A percentile compares a stretch with the other conserved stretches of the same genome.
Evolutionary conservation across 2,329 filamentous ascomycete genomes (phyloP).

Genomic region (Scolecobasidium constrictum): DNA sequence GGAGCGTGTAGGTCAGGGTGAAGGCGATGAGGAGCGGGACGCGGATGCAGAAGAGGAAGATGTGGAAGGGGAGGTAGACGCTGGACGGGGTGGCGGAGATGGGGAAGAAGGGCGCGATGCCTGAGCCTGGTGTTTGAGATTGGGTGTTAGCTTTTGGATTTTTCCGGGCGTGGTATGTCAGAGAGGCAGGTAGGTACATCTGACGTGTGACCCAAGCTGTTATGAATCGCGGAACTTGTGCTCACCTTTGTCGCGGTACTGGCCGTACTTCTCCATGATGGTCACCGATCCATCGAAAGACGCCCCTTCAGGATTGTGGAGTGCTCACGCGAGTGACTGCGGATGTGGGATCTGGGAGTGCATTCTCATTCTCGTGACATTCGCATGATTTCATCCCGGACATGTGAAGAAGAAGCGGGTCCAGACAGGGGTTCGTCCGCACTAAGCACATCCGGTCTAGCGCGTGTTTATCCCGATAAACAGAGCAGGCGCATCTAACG

Average conservation of each 20-base stretch:
- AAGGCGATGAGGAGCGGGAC: constrained; percentile 66
- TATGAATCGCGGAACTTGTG: not conserved
- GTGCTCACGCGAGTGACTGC: no score
- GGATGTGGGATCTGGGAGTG: no score
- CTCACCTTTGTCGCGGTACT: constrained; percentile 80
- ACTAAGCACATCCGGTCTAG: no score
- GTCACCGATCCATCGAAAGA: not conserved
- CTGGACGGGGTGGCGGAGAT: constrained; percentile 54
- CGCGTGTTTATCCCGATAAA: no score
- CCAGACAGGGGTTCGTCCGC: no score
- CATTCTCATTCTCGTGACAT: no score
- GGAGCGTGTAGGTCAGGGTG: constrained; percentile 59
- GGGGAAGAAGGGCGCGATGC: constrained; percentile 91
- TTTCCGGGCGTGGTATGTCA: not conserved
- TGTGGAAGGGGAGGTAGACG: constrained; percentile 52
- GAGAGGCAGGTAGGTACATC: not conserved
- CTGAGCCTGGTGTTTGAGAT: no score
- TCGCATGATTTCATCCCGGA: not conserved
- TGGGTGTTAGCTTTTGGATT: no score
- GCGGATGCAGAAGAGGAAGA: constrained; percentile 69
- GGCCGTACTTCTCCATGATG: constrained; percentile 85
- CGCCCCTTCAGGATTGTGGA: not conserved
- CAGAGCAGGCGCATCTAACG: no score
- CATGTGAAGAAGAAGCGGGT: constrained; percentile 1
- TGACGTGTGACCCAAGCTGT: no score